Evolutionary conservation across 768 basidiomycete species (phyloP).

Genomic region (Tephrocybe sp.): DNA sequence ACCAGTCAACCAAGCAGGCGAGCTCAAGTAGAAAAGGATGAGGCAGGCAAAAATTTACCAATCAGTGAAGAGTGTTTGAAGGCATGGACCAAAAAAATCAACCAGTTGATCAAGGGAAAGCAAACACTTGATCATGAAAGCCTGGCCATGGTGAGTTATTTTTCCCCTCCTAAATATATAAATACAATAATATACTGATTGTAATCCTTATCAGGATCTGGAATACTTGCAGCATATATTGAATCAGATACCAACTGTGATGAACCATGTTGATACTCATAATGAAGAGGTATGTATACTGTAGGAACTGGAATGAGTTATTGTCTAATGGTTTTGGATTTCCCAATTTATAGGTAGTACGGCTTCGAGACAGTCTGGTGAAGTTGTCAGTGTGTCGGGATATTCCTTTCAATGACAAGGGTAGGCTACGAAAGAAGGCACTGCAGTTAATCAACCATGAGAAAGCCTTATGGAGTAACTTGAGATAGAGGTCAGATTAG

Average conservation of each 20-base stretch:
- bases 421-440: slow-evolving; percentile 7
- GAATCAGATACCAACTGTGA: slow-evolving; percentile 1
- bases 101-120: slow-evolving; percentile 13
- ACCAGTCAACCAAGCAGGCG: neutral
- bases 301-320: neutral
- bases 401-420: slow-evolving; percentile 14
- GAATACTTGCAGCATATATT: slow-evolving; percentile 6
- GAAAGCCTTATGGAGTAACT: neutral
- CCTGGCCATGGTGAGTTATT: no score
- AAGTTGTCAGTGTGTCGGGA: slow-evolving; percentile 9
- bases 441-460: slow-evolving; percentile 1
- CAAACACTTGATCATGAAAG: neutral
- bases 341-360: slow-evolving; percentile 5
- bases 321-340: neutral
- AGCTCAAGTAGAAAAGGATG: neutral
- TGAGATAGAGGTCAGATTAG: neutral
- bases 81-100: slow-evolving; percentile 7
- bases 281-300: slow-evolving; percentile 5
- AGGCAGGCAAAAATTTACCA: neutral
- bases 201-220: neutral
- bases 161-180: slow-evolving; percentile 1
- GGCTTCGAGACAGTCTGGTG: slow-evolving; percentile 7
- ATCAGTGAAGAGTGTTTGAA: slow-evolving; percentile 1
- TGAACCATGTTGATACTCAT: neutral
- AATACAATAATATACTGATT: neutral